Base-by-base conservation (phyloP, 2,329 filamentous ascomycete genomes). In the Fusarium sp. region DNA sequence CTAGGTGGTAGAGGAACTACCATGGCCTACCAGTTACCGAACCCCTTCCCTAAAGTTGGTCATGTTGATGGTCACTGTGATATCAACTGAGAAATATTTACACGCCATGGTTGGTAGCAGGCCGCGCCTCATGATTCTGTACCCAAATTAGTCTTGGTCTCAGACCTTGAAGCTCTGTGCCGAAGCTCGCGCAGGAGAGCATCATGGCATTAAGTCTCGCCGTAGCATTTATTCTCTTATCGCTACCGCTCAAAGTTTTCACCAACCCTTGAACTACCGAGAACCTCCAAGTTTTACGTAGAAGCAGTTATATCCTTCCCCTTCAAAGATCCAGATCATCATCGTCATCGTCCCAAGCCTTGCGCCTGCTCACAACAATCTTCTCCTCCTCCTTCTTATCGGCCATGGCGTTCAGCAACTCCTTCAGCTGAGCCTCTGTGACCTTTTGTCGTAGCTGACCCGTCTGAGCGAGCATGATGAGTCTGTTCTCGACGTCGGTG, bases 401-500 rank as follows among this genome's bases (percentile, higher is more conserved):
- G 27, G 94, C 92, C 68, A 98, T 90, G 17, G 94, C 94, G 72
- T 91, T 93, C 73, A 99, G 85, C 66, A 99, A 87, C 75, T 97
- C 94, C 87, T 98, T 98, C 79, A 99, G 87, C 86, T 98, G 95
- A 57, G 92, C 91, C 84, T 99, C 96, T 1, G 93, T 96, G 55
- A 99, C 94, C 82, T 98, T 97, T 71, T 90, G 86, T 63, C 94
- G 88, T 77, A 99, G 87, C 86, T 98, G 96, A 27, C 96, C 95
- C 27, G 92, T 90, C 79, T 95, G 91, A 67, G 96, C 96, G 66
- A 99, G 90, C 91, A 92, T 95, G 83, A 99, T 95, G 65, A 99
- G 89, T 59, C 96, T 86, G 87, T 97, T 95, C 86, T 99, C 96
- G 66, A 99, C 91, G 79, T 98, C 95, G 70, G 89, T 90, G 38